Percentiles rank a stretch among this genome's conserved stretches.
Conservation (phyloP, 1,139 yeast species). For the Blastobotrys buckinghamii region DNA sequence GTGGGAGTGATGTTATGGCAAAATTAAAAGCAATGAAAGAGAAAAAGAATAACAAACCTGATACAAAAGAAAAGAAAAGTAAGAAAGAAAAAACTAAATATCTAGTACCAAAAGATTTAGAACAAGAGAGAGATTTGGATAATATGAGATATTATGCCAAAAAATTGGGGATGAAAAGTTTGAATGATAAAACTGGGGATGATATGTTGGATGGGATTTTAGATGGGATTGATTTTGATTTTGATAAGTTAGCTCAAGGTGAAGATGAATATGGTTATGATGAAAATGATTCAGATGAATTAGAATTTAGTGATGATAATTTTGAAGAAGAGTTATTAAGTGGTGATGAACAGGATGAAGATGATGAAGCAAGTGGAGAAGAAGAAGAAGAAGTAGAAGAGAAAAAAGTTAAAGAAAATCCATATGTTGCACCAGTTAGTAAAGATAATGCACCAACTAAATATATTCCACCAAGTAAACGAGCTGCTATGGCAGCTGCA, state of each 20-base stretch:
- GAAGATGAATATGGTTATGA: conserved; percentile 7
- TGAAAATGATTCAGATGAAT: conserved; percentile 26
- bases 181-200: conserved; percentile 45
- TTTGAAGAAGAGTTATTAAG: conserved; percentile 24
- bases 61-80: conserved; percentile 16
- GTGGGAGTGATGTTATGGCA: conserved; percentile 23
- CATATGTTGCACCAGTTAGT: conserved; percentile 71
- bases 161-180: conserved; percentile 64
- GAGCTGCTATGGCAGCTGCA: conserved; percentile 35
- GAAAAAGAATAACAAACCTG: conserved; percentile 7
- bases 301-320: conserved; percentile 20
- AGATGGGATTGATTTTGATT: conserved; percentile 59
- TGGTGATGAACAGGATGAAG: conserved; percentile 32
- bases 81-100: no score
- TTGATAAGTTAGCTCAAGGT: conserved; percentile 34
- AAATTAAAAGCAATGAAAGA: conserved; percentile 25
- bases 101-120: neutral
- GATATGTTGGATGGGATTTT: conserved; percentile 68
- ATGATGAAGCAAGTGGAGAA: no score
- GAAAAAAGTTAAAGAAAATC: conserved; percentile 56
- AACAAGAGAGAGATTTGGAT: conserved; percentile 51
- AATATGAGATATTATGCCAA: conserved; percentile 82
- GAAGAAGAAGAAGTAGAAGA: no score
- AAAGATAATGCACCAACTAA: conserved; percentile 28
- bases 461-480: conserved; percentile 80